Percentiles rank a stretch among this genome's conserved stretches.
Evolutionary conservation across 2,329 filamentous ascomycete species (phyloP).

Genomic region (Amauroascus niger): DNA sequence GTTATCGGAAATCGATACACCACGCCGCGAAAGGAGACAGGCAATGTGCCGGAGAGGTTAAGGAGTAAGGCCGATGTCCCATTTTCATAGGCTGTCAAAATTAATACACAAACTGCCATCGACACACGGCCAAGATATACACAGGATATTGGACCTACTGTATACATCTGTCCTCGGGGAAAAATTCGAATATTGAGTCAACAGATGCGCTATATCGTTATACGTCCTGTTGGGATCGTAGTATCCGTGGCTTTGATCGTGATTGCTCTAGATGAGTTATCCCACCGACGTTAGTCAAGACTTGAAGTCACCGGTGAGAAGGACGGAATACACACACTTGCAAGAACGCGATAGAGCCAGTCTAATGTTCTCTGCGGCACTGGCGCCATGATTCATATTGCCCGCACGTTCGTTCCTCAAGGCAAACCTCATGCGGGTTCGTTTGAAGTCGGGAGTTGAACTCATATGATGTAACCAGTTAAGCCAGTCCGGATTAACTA

Average conservation of each 20-base stretch:
- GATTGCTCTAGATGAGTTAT: slow-evolving; percentile 14
- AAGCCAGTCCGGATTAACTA: neutral
- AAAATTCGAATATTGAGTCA: slow-evolving; percentile 70
- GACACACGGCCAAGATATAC: too few relatives aligned
- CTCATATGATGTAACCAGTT: neutral
- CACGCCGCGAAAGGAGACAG: slow-evolving; percentile 80
- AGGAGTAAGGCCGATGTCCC: slow-evolving; percentile 78
- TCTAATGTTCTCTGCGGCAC: slow-evolving; percentile 84
- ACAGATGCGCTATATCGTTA: slow-evolving; percentile 73
- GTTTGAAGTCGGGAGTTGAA: neutral
- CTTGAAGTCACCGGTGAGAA: slow-evolving; percentile 8
- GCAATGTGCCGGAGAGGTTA: slow-evolving; percentile 75
- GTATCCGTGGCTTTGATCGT: slow-evolving; percentile 61
- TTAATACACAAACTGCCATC: too few relatives aligned
- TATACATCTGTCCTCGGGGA: slow-evolving; percentile 87
- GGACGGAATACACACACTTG: slow-evolving; percentile 46
- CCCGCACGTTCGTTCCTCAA: neutral
- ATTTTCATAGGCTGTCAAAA: slow-evolving; percentile 65
- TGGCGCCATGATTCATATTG: slow-evolving; percentile 37
- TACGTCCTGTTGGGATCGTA: slow-evolving; percentile 87
- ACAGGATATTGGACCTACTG: slow-evolving; percentile 51
- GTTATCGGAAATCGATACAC: slow-evolving; percentile 86
- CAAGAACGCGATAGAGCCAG: slow-evolving; percentile 89
- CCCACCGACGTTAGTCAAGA: slow-evolving; percentile 7
- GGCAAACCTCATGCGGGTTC: too few relatives aligned